Conservation (phyloP, 2,329 filamentous ascomycete species). For the Calonectria montana region DNA sequence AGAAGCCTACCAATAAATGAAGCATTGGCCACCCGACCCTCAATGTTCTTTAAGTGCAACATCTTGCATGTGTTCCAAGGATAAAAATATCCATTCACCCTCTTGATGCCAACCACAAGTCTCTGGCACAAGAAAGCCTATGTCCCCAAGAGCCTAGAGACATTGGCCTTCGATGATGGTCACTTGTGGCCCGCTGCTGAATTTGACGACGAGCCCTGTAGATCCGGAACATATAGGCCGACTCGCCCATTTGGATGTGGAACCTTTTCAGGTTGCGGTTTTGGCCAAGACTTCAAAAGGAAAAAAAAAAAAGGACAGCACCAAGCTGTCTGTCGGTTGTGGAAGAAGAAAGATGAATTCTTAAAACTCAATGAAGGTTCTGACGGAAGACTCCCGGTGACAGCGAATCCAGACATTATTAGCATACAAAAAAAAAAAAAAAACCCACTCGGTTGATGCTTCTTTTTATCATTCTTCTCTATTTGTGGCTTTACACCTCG, state of each 20-base stretch:
- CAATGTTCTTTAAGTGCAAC: neutral
- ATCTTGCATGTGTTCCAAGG: neutral
- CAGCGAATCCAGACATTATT: neutral
- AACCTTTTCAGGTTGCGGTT: no score
- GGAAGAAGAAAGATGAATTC: neutral
- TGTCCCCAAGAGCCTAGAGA: neutral
- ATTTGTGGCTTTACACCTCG: neutral
- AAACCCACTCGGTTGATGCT: neutral
- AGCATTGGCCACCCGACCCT: neutral
- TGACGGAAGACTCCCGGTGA: neutral
- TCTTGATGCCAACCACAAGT: neutral
- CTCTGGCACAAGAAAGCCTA: neutral
- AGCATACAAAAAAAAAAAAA: no score
- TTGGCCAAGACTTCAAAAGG: neutral
- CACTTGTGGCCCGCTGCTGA: neutral
- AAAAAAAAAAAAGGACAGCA: neutral
- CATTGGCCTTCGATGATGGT: slow-evolving; percentile 18
- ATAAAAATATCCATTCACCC: neutral
- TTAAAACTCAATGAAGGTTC: neutral
- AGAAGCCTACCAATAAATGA: neutral
- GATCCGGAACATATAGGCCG: slow-evolving; percentile 3
- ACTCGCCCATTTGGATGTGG: neutral
- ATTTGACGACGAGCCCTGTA: slow-evolving; percentile 29
- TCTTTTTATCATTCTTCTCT: neutral
- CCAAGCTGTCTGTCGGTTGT: neutral